Base-by-base conservation (phyloP, 1,139 yeast species). In the Scheffersomyces illinoinensis region DNA sequence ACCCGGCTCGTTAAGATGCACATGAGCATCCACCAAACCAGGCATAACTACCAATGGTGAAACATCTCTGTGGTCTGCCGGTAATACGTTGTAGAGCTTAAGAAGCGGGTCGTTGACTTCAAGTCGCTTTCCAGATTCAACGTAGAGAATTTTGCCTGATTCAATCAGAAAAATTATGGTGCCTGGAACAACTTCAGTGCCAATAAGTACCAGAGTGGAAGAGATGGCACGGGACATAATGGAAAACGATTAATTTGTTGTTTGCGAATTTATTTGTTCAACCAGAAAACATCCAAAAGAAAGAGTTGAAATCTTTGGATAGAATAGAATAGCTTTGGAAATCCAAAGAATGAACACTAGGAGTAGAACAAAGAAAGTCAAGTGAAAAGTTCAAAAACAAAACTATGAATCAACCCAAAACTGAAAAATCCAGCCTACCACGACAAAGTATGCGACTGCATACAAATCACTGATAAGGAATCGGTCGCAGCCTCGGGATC, bases 1-100 rank as follows among this genome's bases (percentile, higher is more conserved):
- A 4, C 97, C 97, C 0, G 98, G 98, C 74, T 93, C 98, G 72
- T 93, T 93, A 67, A 93, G 78, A 70, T 93, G 98, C 46, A 93
- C 98, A 72, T 93, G 98, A 10, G 97, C 85, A 70, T 93, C 98
- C 1, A 93, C 97, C 50, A 93, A 79, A 0, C 98, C 98, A 0
- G 98, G 98, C 79, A 93, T 79, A 14, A 93, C 82, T 39, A 85
- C 84, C 26, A 80, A 73, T 0, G 96, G 95, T 10, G 89, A 80
- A 17, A 89, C 87, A 62, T 88, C 79, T 55, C 87, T 71, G 68
- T 78, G 82, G 48, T 80, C 74, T 10, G 66, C 59, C 17, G 81
- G 78, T 2, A 60, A 63, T 1, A 85, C 84, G 60, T 80, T 79
- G 66, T 82, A 88, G 18, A 66, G 58, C 14, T 59, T 54, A 19